Percentiles rank a stretch among this genome's conserved stretches.
Evolutionary conservation across 495 filamentous ascomycete species (phyloP).

Genomic region (Aspergillus saccharolyticus): DNA sequence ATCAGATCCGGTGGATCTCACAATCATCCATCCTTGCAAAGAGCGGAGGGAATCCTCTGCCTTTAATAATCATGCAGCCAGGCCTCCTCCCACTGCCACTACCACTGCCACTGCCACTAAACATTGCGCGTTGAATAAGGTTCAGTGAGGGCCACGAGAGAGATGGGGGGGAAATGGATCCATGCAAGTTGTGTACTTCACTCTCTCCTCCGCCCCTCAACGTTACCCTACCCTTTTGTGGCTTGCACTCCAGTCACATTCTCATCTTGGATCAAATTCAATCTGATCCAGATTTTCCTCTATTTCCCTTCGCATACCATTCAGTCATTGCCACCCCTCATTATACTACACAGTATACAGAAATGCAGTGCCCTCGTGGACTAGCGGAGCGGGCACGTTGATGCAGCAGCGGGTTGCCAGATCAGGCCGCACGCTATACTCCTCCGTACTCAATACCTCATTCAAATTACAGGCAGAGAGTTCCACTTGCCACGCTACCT

Average conservation of each 20-base stretch:
- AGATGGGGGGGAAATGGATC: constrained; percentile 3
- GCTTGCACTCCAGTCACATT: neutral
- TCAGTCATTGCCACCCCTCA: neutral
- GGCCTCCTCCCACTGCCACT: too few species aligned
- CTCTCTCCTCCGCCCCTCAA: neutral
- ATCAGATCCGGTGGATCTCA: constrained; percentile 1
- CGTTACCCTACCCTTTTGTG: neutral
- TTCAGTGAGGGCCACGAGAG: constrained; percentile 9
- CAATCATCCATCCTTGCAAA: neutral
- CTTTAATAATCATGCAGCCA: neutral
- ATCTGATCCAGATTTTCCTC: neutral
- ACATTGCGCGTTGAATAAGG: neutral
- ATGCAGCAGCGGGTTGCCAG: constrained; percentile 9
- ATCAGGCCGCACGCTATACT: constrained; percentile 4
- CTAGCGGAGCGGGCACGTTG: neutral
- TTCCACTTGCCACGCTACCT: constrained; percentile 1
- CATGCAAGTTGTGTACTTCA: constrained; percentile 1
- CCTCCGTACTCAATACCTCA: neutral
- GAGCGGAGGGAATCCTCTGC: neutral
- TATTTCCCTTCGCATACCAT: neutral
- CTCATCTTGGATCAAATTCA: neutral
- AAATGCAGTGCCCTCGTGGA: neutral
- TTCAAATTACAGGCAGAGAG: neutral
- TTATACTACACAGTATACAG: too few species aligned
- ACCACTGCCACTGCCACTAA: neutral